Conservation (phyloP, 2,329 filamentous ascomycete genomes). For the Sporothrix phasma region DNA sequence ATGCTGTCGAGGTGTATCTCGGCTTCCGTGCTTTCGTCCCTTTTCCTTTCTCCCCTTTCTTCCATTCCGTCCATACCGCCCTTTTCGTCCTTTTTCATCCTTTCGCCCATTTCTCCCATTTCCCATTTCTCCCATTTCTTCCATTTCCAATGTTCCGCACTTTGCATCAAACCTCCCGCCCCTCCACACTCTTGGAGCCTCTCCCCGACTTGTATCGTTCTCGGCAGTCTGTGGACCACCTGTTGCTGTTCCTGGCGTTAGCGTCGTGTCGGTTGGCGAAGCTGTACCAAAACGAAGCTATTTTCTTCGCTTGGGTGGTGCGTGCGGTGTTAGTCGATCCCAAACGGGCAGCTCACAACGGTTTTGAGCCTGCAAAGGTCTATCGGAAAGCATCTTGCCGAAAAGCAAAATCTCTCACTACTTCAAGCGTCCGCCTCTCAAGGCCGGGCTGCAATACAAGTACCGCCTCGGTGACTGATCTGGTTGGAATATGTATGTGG, state of each 20-base stretch:
- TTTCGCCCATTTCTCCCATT: no score
- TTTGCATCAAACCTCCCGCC: no score
- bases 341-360: neutral
- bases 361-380: neutral
- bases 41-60: no score
- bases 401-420: no score
- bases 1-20: no score
- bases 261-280: neutral
- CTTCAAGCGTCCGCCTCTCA: neutral
- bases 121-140: no score
- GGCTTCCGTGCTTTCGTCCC: no score
- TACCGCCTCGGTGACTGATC: neutral
- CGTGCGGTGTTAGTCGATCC: neutral
- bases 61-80: no score
- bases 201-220: neutral
- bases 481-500: neutral
- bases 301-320: neutral
- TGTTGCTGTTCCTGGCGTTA: conserved; percentile 2
- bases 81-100: no score
- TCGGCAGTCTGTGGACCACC: neutral
- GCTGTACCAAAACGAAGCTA: neutral
- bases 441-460: neutral
- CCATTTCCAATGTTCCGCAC: no score
- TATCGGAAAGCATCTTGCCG: neutral
- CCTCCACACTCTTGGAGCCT: neutral